Base-by-base conservation (phyloP, 164 flowering plant species). In the Warburgia ugandensis region DNA sequence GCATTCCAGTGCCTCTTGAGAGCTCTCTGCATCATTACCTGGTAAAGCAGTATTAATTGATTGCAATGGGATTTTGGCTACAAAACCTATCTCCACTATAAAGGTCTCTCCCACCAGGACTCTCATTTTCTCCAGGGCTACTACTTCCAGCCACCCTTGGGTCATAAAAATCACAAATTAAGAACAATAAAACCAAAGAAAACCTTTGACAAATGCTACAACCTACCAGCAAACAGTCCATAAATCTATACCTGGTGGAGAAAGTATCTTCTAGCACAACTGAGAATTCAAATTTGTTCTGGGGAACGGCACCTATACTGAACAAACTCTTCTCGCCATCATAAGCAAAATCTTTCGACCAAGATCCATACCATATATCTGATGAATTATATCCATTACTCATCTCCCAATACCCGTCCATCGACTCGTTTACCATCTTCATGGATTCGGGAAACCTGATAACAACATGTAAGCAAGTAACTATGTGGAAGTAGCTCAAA, bases 401-500 rank as follows among this genome's bases (percentile, higher is more conserved):
- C 48, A 82, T 55, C 99, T 73, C 3, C 96, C 96, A 22, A 80
- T 68, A 4, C 97, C 99, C 62, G 84, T 0, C 75, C 85, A 9
- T 86, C 97, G 8, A 86, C 87, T 29, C 91, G 94, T n/a, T 76
- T 75, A 3, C 79, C 95, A 73, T 92, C 99, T 51, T 92, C 97
- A 58, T 82, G 84, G 9, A 44, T 54, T 10, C 86, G 56, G 10
- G 88, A 46, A 46, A 92, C 92, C 99, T 91, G 67, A 22, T 41
- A 17, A 8, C 6, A 50, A 1, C 4, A 32, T 5, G 22, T 5
- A 5, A 10, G 16, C 9, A 8, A 16, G 4, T 5, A 14, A 3
- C 31, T 31, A 6, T 0, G 20, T 16, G 28, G 2, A 6, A 5
- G 13, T 13, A 12, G 6, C 16, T 19, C 19, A 11, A 19, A n/a